Conservation (phyloP, 2,329 filamentous ascomycete species). For the Didymella exigua region DNA sequence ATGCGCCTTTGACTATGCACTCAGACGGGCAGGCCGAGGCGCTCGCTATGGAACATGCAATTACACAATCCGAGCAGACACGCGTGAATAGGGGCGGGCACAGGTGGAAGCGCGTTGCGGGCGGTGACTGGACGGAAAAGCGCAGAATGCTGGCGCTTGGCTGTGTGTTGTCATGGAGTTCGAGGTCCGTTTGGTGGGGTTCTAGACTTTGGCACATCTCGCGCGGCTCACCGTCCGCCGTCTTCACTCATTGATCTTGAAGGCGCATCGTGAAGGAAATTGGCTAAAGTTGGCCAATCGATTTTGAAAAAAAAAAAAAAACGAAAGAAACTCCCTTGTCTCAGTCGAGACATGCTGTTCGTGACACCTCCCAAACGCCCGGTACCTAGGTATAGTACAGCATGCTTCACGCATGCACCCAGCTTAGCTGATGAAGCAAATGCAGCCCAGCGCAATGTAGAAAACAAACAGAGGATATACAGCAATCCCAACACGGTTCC, state of each 20-base stretch:
- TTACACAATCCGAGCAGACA: slow-evolving; percentile 25
- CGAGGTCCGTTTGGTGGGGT: slow-evolving; percentile 38
- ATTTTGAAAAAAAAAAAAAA: too few relatives aligned
- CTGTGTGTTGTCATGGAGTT: slow-evolving; percentile 17
- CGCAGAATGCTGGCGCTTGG: slow-evolving; percentile 35
- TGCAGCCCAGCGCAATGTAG: slow-evolving; percentile 87
- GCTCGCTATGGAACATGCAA: slow-evolving; percentile 24
- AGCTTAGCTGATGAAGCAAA: slow-evolving; percentile 89
- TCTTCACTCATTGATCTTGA: neutral
- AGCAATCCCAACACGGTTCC: slow-evolving; percentile 90
- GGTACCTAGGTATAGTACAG: slow-evolving; percentile 13
- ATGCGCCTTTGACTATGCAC: slow-evolving; percentile 37
- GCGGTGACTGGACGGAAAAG: slow-evolving; percentile 29
- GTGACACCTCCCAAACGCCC: slow-evolving; percentile 14
- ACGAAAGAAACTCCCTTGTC: slow-evolving; percentile 6
- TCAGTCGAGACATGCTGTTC: slow-evolving; percentile 6
- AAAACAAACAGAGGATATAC: slow-evolving; percentile 96
- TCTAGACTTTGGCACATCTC: too few relatives aligned
- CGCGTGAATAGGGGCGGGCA: slow-evolving; percentile 19
- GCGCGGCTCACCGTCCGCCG: slow-evolving; percentile 1
- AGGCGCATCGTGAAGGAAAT: neutral
- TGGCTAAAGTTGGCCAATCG: neutral
- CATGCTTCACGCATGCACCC: slow-evolving; percentile 5
- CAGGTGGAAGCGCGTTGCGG: slow-evolving; percentile 23
- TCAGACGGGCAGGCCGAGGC: slow-evolving; percentile 24